phyloP scores from a whole-genome alignment of 1,284 basidiomycete species.

The Psilocybe mexicana region DNA sequence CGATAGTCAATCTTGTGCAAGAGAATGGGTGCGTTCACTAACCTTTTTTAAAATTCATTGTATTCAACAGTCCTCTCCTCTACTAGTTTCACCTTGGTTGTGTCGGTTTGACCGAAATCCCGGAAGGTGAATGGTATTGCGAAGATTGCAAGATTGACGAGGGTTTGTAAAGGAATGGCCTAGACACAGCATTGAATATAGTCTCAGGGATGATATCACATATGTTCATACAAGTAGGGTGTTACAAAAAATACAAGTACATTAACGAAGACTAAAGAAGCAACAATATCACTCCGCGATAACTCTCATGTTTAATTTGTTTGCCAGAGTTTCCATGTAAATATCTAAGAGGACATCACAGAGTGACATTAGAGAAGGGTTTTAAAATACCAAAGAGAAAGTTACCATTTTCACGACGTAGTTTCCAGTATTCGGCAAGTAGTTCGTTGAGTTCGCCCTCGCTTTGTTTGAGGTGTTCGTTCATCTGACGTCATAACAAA shows the following conservation, averaged over 20 bases:
- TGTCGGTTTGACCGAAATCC: conserved; percentile 60
- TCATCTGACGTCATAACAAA: conserved; percentile 49
- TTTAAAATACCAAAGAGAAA: conserved; percentile 1
- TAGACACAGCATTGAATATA: neutral
- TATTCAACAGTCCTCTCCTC: neutral
- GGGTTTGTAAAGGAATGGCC: conserved; percentile 15
- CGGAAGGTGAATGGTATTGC: conserved; percentile 76
- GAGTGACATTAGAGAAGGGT: neutral
- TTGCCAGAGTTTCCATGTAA: conserved; percentile 80
- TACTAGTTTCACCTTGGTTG: conserved; percentile 75
- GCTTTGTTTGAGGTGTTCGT: conserved; percentile 69
- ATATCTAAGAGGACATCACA: conserved; percentile 47
- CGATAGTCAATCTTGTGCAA: conserved; percentile 64
- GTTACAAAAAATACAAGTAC: no score
- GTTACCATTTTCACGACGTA: conserved; percentile 77
- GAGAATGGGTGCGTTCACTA: conserved; percentile 69
- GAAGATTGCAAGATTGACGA: conserved; percentile 47
- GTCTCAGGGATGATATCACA: neutral
- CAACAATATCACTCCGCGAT: conserved; percentile 26
- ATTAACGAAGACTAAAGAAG: no score
- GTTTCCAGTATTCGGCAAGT: conserved; percentile 78
- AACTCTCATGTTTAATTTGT: conserved; percentile 60
- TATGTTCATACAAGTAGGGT: neutral
- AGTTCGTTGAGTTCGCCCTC: conserved; percentile 76
- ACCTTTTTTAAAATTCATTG: neutral